phyloP scores from a whole-genome alignment of 768 basidiomycete species.

The Hypholoma fasciculare region DNA sequence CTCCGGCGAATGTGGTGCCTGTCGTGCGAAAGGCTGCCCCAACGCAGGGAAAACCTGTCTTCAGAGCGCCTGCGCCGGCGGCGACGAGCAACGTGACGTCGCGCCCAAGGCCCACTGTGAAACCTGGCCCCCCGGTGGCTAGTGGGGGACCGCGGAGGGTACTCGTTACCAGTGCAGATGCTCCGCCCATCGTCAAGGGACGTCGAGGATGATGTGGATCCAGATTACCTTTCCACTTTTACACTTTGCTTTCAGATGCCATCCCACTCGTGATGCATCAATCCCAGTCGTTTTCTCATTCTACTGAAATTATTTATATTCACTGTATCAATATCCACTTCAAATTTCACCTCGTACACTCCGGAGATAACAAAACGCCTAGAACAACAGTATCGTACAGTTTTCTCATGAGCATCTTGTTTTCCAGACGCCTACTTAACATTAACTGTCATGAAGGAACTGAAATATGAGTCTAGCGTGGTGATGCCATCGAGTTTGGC shows the following conservation, averaged over 20 bases:
- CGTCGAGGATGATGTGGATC: constrained; percentile 32
- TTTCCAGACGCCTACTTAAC: too few species aligned
- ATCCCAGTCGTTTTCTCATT: too few species aligned
- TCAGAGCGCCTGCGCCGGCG: constrained; percentile 13
- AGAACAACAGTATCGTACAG: too few species aligned
- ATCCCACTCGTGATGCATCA: too few species aligned
- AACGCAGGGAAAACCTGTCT: constrained; percentile 17
- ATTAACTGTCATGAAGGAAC: constrained; percentile 34
- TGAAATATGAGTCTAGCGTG: constrained; percentile 48
- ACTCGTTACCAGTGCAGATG: constrained; percentile 65
- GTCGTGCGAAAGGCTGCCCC: constrained; percentile 21
- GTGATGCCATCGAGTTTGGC: constrained; percentile 45
- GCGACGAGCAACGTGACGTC: constrained; percentile 3
- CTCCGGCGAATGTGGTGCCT: constrained; percentile 13
- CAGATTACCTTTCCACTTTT: background rate
- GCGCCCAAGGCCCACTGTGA: constrained; percentile 15
- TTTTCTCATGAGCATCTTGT: too few species aligned
- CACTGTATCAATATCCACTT: constrained; percentile 15
- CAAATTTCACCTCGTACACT: background rate
- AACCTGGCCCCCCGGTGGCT: constrained; percentile 24
- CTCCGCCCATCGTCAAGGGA: constrained; percentile 46
- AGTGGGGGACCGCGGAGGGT: constrained; percentile 64
- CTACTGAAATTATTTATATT: background rate
- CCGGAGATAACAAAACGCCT: background rate
- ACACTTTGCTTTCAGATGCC: background rate